These are phyloP conservation scores for Harringtonia lauricola DNA, from an alignment of 2,329 filamentous ascomycete species.

Conservation along the genomic window DNA sequence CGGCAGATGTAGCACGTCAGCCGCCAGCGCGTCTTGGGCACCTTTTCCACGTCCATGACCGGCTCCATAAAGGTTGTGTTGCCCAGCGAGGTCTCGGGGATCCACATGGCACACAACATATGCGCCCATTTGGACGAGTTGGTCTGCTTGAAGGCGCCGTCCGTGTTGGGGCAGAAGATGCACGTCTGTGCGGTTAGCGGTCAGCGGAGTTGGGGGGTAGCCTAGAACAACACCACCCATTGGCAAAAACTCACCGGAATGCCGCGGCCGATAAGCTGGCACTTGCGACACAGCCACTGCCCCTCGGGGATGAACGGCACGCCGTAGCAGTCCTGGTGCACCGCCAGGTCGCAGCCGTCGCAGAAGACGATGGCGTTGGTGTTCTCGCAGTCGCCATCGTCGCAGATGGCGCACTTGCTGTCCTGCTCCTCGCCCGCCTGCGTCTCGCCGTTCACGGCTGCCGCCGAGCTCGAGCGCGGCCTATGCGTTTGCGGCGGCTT, in stretches of 20 bases:
- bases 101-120: slow-evolving; percentile 95
- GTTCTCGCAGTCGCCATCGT: slow-evolving; percentile 99
- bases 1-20: slow-evolving; percentile 92
- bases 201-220: too few relatives aligned
- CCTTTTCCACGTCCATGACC: slow-evolving; percentile 95
- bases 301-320: slow-evolving; percentile 98
- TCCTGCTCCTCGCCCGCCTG: slow-evolving; percentile 86
- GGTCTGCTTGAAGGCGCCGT: slow-evolving; percentile 97
- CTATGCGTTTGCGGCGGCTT: slow-evolving; percentile 92
- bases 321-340: slow-evolving; percentile 97
- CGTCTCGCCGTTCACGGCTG: slow-evolving; percentile 88
- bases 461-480: slow-evolving; percentile 84
- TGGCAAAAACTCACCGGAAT: slow-evolving; percentile 47
- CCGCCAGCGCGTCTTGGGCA: slow-evolving; percentile 89
- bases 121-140: slow-evolving; percentile 96
- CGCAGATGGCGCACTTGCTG: slow-evolving; percentile 94
- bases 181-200: slow-evolving; percentile 75
- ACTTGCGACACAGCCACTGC: slow-evolving; percentile 96
- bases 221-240: slow-evolving; percentile 23
- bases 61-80: slow-evolving; percentile 98
- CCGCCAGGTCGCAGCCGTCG: slow-evolving; percentile 92
- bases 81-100: slow-evolving; percentile 88
- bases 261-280: slow-evolving; percentile 85
- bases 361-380: slow-evolving; percentile 99
- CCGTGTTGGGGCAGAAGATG: slow-evolving; percentile 96